Conservation (phyloP, 2,329 filamentous ascomycete genomes). For the Penicillium sp. region DNA sequence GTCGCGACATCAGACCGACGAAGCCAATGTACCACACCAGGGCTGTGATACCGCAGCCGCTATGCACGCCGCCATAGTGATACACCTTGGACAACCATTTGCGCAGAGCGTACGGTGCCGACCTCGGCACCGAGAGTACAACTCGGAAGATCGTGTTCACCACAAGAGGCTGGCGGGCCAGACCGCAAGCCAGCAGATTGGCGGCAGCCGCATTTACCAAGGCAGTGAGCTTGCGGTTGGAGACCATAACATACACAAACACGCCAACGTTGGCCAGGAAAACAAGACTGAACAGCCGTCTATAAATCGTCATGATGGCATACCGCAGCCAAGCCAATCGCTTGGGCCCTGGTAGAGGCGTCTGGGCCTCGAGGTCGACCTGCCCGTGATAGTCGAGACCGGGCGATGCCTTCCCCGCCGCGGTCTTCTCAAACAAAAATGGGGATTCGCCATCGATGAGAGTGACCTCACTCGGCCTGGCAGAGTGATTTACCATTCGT, state of each 20-base stretch:
- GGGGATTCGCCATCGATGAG: conserved; percentile 19
- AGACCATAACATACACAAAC: conserved; percentile 38
- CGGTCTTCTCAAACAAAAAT: conserved; percentile 4
- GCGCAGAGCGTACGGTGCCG: conserved; percentile 47
- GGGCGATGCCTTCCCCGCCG: conserved; percentile 10
- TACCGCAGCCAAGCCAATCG: conserved; percentile 35
- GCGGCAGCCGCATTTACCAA: conserved; percentile 45
- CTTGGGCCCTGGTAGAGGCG: conserved; percentile 20
- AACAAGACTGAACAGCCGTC: conserved; percentile 44
- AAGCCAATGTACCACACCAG: conserved; percentile 49
- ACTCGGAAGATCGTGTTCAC: conserved; percentile 52
- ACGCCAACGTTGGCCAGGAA: conserved; percentile 39
- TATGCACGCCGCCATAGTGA: conserved; percentile 56
- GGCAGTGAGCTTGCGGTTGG: conserved; percentile 35
- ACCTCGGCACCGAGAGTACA: conserved; percentile 46
- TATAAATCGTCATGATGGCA: conserved; percentile 41
- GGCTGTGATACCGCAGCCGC: conserved; percentile 50
- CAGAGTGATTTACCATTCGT: conserved; percentile 5
- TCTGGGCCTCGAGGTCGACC: conserved; percentile 33
- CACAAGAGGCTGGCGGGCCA: conserved; percentile 54
- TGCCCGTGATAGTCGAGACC: background rate
- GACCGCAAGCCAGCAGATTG: conserved; percentile 49
- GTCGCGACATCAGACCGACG: conserved; percentile 34
- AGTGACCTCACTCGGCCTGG: conserved; percentile 16
- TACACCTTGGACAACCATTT: conserved; percentile 51